Base-by-base conservation (phyloP, 306 rosid species). In the Cicer chorassanicum region DNA sequence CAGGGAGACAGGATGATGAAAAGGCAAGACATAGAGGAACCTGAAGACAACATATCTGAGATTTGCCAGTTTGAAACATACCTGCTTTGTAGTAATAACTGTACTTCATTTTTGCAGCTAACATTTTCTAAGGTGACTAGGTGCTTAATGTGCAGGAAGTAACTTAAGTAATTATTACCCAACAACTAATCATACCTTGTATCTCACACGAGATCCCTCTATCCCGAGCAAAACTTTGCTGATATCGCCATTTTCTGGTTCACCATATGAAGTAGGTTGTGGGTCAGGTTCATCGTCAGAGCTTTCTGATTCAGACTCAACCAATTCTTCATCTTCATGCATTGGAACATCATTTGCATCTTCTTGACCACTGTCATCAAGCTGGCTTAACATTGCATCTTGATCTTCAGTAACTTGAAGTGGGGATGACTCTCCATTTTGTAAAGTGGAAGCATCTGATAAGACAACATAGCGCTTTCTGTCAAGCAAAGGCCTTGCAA, bases 401-500 rank as follows among this genome's bases (percentile, higher is more conserved):
- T 89, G 81, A 73, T 85, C 83, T 16, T 89, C 86, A 9, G 89
- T 67, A 75, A 41, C 55, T 72, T 54, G 77, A 38, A 82, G 82
- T 15, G 61, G 67, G 36, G 79, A 82, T 36, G 86, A 79, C 82
- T 81, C 92, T 15, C 68, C 90, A 74, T 86, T 88, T 84, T 83
- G 89, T 76, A 79, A 68, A 73, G 64, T 59, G 62, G 92, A 72
- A 84, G 78, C 78, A 82, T 92, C 93, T 8, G 98, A 95, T 70
- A 95, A 80, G 82, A 90, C 89, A 60, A 69, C 97, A 57, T 95
- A 92, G 21, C 78, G 83, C 70, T 60, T 85, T 86, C 77, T 79
- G 79, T 95, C 97, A 61, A 95, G 99, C 80, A 84, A 81, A 82
- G 91, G 97, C 88, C 82, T 88, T 18, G 87, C 89, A 14, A 83